Conservation (phyloP, 768 basidiomycete species). For the Cyclocybe cylindracea region DNA sequence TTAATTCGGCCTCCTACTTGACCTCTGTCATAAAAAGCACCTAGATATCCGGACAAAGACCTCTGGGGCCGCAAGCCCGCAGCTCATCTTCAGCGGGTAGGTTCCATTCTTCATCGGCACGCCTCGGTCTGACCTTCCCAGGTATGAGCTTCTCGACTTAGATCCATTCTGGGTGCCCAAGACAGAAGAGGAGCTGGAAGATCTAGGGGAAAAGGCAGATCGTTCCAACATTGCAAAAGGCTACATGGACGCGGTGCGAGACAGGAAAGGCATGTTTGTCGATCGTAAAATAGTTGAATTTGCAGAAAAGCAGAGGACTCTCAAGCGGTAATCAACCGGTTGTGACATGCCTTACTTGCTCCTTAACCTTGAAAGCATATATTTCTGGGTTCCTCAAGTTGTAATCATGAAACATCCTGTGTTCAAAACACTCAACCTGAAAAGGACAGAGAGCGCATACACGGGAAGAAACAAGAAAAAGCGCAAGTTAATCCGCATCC, state of each 20-base stretch:
- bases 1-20: conserved; percentile 15
- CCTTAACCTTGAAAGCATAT: too few relatives aligned
- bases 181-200: conserved; percentile 95
- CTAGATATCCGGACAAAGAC: conserved; percentile 94
- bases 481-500: conserved; percentile 5
- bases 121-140: conserved; percentile 24
- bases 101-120: conserved; percentile 20
- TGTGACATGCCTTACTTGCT: too few relatives aligned
- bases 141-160: conserved; percentile 90
- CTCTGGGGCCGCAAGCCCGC: conserved; percentile 96
- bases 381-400: too few relatives aligned
- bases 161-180: conserved; percentile 99
- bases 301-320: conserved; percentile 96
- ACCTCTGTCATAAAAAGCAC: background rate
- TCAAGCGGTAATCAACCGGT: conserved; percentile 50
- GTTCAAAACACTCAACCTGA: too few relatives aligned
- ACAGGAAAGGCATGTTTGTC: conserved; percentile 93
- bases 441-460: background rate
- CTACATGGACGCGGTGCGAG: conserved; percentile 90
- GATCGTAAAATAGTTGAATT: conserved; percentile 93
- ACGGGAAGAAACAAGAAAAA: conserved; percentile 1
- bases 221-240: conserved; percentile 88
- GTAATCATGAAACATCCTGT: too few relatives aligned
- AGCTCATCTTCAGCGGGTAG: conserved; percentile 94
- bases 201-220: conserved; percentile 95